These are phyloP conservation scores for Lineolata rhizophorae DNA, from an alignment of 495 filamentous ascomycete genomes.

Conservation along the genomic window DNA sequence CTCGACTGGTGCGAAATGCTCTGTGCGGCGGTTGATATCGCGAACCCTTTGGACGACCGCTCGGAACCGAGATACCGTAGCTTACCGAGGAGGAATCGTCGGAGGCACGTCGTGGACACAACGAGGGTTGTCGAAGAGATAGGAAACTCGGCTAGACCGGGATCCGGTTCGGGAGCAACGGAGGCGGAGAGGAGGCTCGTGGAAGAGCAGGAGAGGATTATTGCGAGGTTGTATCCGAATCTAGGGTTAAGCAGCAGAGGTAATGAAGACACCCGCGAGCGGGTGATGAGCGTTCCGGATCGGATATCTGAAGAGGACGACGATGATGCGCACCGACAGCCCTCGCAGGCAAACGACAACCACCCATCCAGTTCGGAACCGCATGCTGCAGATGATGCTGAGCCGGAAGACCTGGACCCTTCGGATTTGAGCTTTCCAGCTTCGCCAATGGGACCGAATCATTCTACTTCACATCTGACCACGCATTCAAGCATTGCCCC, in stretches of 20 bases:
- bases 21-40: conserved; percentile 29
- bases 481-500: too few species aligned
- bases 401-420: conserved; percentile 11
- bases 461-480: too few species aligned
- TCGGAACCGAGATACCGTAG: conserved; percentile 31
- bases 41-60: conserved; percentile 29
- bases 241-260: too few species aligned
- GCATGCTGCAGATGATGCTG: conserved; percentile 4
- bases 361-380: too few species aligned
- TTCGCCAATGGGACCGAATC: too few species aligned
- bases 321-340: too few species aligned
- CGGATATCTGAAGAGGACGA: too few species aligned
- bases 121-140: conserved; percentile 8
- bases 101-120: too few species aligned
- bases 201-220: conserved; percentile 11
- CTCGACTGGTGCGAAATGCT: conserved; percentile 31
- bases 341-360: too few species aligned
- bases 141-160: conserved; percentile 3
- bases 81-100: conserved; percentile 15
- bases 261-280: too few species aligned
- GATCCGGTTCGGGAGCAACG: neutral
- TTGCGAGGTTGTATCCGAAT: conserved; percentile 10
- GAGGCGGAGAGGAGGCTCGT: conserved; percentile 7
- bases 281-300: too few species aligned
- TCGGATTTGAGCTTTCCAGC: conserved; percentile 10